These are phyloP conservation scores for Agroathelia rolfsii DNA, from an alignment of 1,284 basidiomycete genomes.

Conservation along the genomic window DNA sequence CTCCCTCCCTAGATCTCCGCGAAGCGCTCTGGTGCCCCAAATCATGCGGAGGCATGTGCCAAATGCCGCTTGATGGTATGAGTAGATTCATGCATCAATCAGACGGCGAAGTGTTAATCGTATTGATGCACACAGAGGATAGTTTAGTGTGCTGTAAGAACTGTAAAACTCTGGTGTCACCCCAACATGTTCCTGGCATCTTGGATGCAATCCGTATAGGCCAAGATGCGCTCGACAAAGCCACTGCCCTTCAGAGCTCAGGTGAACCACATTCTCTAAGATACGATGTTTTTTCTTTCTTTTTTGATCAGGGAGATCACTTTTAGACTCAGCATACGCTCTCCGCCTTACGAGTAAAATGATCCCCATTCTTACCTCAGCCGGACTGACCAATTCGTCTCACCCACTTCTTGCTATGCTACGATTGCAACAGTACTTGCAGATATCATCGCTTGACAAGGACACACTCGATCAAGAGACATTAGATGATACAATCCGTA, in stretches of 20 bases:
- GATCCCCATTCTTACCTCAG: constrained; percentile 47
- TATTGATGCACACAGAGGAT: constrained; percentile 38
- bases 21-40: constrained; percentile 60
- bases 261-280: too few species aligned
- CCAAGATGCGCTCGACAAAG: constrained; percentile 62
- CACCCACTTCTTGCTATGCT: constrained; percentile 72
- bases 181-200: constrained; percentile 43
- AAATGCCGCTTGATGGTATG: constrained; percentile 47
- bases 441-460: constrained; percentile 51
- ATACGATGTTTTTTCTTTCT: constrained; percentile 1
- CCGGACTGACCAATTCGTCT: constrained; percentile 45
- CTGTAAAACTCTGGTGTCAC: constrained; percentile 43
- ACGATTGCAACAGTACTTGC: constrained; percentile 57
- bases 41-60: constrained; percentile 51
- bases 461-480: too few species aligned
- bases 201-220: constrained; percentile 54
- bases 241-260: constrained; percentile 48
- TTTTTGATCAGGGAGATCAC: constrained; percentile 1
- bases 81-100: too few species aligned
- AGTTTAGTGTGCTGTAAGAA: constrained; percentile 40
- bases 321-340: constrained; percentile 44
- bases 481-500: constrained; percentile 57
- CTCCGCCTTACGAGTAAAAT: constrained; percentile 55
- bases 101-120: too few species aligned
- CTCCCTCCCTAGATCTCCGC: constrained; percentile 47